Conservation (phyloP, 495 filamentous ascomycete species). For the Penicillium herquei region DNA sequence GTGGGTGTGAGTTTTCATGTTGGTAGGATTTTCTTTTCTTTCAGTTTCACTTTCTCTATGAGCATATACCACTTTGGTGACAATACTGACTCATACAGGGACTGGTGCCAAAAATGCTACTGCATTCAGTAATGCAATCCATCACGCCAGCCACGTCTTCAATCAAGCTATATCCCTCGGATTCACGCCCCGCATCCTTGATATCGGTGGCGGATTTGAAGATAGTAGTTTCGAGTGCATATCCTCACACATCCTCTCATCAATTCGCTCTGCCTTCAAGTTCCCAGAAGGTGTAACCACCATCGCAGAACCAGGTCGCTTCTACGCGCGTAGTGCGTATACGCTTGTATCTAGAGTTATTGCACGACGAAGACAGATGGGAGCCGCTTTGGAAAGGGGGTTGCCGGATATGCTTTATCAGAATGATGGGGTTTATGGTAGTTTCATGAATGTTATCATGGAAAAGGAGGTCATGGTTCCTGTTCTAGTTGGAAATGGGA, state of each 20-base stretch:
- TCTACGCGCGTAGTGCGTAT: slow-evolving; percentile 25
- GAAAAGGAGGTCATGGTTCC: slow-evolving; percentile 23
- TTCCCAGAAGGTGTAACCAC: slow-evolving; percentile 14
- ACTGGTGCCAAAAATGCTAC: slow-evolving; percentile 22
- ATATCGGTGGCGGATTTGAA: slow-evolving; percentile 36
- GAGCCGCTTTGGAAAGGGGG: slow-evolving; percentile 3
- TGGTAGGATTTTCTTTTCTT: slow-evolving; percentile 15
- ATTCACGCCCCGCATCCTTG: slow-evolving; percentile 18
- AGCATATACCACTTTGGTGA: no score
- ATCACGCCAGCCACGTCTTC: slow-evolving; percentile 24
- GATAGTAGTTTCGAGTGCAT: slow-evolving; percentile 23
- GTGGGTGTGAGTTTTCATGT: slow-evolving; percentile 38
- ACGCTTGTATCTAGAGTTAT: slow-evolving; percentile 32
- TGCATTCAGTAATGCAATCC: slow-evolving; percentile 25
- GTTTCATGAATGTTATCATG: slow-evolving; percentile 30
- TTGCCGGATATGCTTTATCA: slow-evolving; percentile 34
- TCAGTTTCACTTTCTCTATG: no score
- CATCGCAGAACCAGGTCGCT: slow-evolving; percentile 36
- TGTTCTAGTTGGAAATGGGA: slow-evolving; percentile 3
- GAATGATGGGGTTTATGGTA: slow-evolving; percentile 37
- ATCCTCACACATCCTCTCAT: slow-evolving; percentile 9
- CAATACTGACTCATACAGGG: no score
- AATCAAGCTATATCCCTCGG: slow-evolving; percentile 14
- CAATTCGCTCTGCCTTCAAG: slow-evolving; percentile 12
- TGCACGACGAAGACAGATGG: slow-evolving; percentile 22